Evolutionary conservation across 2,329 filamentous ascomycete genomes (phyloP).

Genomic region (Fusarium sp.): DNA sequence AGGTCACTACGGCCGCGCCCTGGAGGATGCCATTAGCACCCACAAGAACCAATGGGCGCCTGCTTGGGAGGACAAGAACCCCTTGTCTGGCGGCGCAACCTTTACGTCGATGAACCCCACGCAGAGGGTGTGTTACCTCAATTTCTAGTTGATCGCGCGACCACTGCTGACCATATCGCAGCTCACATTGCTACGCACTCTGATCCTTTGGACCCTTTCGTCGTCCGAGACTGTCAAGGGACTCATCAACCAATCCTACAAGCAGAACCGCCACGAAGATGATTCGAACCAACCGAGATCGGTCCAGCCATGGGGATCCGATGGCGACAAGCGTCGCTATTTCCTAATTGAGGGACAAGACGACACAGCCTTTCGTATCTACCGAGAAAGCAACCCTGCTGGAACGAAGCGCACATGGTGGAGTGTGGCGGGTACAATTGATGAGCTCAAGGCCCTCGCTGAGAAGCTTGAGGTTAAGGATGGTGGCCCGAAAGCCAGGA

Average conservation of each 20-base stretch:
- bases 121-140: constrained; percentile 70
- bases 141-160: not conserved
- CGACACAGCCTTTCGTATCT: constrained; percentile 92
- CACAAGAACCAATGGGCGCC: constrained; percentile 89
- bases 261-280: constrained; percentile 81
- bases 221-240: constrained; percentile 84
- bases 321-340: constrained; percentile 90
- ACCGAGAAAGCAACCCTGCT: constrained; percentile 88
- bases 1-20: constrained; percentile 88
- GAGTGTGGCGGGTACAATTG: constrained; percentile 89
- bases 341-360: constrained; percentile 93
- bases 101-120: constrained; percentile 84
- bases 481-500: constrained; percentile 79
- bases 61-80: constrained; percentile 83
- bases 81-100: constrained; percentile 77
- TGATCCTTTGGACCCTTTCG: constrained; percentile 87
- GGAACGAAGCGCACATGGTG: constrained; percentile 83
- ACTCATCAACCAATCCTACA: constrained; percentile 87
- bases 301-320: constrained; percentile 88
- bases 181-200: constrained; percentile 81
- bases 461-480: constrained; percentile 79
- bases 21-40: constrained; percentile 89
- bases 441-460: constrained; percentile 78
- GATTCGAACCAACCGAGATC: constrained; percentile 84
- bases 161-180: constrained; percentile 50